Conservation (phyloP, 2,329 filamentous ascomycete species). For the Tolypocladium amazonense region DNA sequence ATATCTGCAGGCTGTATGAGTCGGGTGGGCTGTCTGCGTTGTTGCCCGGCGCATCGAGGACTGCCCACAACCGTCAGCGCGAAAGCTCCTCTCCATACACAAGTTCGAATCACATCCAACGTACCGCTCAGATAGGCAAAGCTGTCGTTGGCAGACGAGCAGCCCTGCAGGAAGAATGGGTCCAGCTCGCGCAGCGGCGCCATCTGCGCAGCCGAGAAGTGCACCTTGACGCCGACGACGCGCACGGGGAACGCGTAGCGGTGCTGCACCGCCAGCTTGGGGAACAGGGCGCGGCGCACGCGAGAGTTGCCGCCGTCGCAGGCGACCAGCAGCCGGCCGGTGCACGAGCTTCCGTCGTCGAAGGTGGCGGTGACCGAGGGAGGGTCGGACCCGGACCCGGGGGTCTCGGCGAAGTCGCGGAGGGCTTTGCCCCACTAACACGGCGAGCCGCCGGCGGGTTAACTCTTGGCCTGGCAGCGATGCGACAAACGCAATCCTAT, state of each 20-base stretch:
- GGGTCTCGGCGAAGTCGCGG: constrained; percentile 14
- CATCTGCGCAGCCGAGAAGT: constrained; percentile 29
- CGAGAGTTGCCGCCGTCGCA: constrained; percentile 40
- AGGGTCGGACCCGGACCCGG: constrained; percentile 7
- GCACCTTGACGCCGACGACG: constrained; percentile 34
- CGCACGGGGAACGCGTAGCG: constrained; percentile 33
- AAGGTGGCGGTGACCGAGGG: constrained; percentile 30
- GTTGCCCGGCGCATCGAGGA: constrained; percentile 38
- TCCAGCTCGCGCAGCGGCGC: constrained; percentile 34
- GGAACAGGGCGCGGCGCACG: constrained; percentile 26
- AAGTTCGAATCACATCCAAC: constrained; percentile 4
- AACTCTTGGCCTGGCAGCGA: not conserved
- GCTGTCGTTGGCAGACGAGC: constrained; percentile 36
- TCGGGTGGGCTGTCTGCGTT: constrained; percentile 16
- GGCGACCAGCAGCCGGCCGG: constrained; percentile 34
- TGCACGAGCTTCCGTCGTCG: constrained; percentile 29
- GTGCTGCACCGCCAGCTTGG: constrained; percentile 9
- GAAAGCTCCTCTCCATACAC: not conserved
- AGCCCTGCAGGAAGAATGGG: constrained; percentile 43
- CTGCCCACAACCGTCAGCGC: constrained; percentile 15
- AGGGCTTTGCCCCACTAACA: constrained; percentile 29
- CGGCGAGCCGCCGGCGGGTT: not conserved
- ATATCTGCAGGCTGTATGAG: constrained; percentile 35
- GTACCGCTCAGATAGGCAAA: constrained; percentile 43
- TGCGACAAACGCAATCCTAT: no score